These are phyloP conservation scores for Myxozyma geophila DNA, from an alignment of 805 yeast genomes.

Conservation along the genomic window DNA sequence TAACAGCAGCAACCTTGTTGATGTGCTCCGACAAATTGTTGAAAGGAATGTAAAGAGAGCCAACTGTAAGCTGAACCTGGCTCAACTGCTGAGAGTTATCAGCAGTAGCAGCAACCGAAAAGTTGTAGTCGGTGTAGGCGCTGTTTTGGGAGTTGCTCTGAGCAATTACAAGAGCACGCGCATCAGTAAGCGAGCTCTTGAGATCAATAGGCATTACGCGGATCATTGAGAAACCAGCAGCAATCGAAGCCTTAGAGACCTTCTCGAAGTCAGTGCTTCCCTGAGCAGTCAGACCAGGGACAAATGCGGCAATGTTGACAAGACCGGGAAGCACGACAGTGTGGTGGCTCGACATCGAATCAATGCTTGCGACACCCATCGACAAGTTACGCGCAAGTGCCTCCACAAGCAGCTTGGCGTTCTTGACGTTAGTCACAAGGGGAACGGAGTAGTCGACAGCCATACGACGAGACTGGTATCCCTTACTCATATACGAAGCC, in stretches of 20 bases:
- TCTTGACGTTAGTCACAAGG: slow-evolving; percentile 93
- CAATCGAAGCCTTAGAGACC: slow-evolving; percentile 70
- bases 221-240: slow-evolving; percentile 87
- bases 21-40: slow-evolving; percentile 62
- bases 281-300: slow-evolving; percentile 63
- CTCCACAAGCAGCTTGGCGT: slow-evolving; percentile 93
- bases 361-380: slow-evolving; percentile 73
- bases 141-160: slow-evolving; percentile 59
- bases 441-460: slow-evolving; percentile 99
- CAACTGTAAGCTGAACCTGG: slow-evolving; percentile 67
- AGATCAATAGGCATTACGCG: slow-evolving; percentile 75
- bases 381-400: slow-evolving; percentile 63
- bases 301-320: slow-evolving; percentile 77
- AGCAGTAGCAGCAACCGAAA: slow-evolving; percentile 82
- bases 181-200: slow-evolving; percentile 67
- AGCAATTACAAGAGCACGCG: slow-evolving; percentile 67
- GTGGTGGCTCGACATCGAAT: slow-evolving; percentile 88
- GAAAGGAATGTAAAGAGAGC: slow-evolving; percentile 81
- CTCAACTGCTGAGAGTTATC: slow-evolving; percentile 65
- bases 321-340: slow-evolving; percentile 85
- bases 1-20: slow-evolving; percentile 73
- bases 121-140: slow-evolving; percentile 79
- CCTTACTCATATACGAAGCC: slow-evolving; percentile 95
- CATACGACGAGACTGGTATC: slow-evolving; percentile 98
- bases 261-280: slow-evolving; percentile 65